phyloP scores from a whole-genome alignment of 495 filamentous ascomycete genomes.

The Cercophora sp. region DNA sequence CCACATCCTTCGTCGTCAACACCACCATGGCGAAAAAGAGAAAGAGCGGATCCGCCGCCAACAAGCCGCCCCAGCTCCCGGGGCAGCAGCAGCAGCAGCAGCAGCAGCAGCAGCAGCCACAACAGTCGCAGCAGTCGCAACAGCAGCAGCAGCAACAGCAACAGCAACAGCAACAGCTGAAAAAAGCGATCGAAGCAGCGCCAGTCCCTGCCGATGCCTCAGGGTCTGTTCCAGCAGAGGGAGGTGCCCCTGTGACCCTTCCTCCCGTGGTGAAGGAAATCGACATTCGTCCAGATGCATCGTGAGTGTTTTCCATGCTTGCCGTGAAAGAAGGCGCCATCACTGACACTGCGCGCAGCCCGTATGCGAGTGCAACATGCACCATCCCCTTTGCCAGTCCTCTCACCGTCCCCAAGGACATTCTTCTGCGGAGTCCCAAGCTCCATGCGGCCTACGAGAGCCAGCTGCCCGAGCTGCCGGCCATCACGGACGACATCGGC shows the following conservation, averaged over 20 bases:
- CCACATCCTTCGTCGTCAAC: conserved; percentile 18
- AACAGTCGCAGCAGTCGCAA: conserved; percentile 6
- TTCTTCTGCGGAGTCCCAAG: conserved; percentile 30
- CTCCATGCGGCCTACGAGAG: conserved; percentile 29
- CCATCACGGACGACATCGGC: conserved; percentile 28
- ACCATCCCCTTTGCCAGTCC: conserved; percentile 30
- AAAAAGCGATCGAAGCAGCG: conserved; percentile 7
- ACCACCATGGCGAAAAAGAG: conserved; percentile 27
- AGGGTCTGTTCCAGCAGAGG: conserved; percentile 7
- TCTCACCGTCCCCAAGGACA: conserved; percentile 26
- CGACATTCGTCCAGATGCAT: conserved; percentile 29
- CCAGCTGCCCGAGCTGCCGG: conserved; percentile 25
- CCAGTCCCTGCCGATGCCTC: conserved; percentile 9
- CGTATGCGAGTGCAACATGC: conserved; percentile 29
- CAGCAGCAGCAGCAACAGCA: background rate
- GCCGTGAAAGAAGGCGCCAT: too few species aligned
- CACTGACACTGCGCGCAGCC: conserved; percentile 22
- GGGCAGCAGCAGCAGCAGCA: background rate
- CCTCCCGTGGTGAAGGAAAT: conserved; percentile 15
- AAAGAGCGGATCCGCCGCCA: conserved; percentile 22
- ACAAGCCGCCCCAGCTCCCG: conserved; percentile 6
- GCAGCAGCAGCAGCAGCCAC: too few species aligned
- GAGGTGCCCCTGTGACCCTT: background rate
- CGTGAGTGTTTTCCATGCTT: conserved; percentile 28
- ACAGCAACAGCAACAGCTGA: background rate